These are phyloP conservation scores for Blakeslea trispora DNA, from an alignment of 371 early-diverging fungal species.

Conservation along the genomic window DNA sequence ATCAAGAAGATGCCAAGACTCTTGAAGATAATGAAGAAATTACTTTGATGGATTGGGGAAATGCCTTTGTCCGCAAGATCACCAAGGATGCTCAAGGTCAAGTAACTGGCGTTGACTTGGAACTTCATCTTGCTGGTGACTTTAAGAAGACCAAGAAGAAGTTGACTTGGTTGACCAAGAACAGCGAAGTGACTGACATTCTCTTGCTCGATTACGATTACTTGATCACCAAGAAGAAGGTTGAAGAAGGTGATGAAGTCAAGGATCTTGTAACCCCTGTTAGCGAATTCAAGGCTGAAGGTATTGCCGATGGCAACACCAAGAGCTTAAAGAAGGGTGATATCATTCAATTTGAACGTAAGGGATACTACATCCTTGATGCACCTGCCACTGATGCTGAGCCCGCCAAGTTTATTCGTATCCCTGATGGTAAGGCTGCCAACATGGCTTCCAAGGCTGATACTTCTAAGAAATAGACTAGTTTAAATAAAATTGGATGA, in stretches of 20 bases:
- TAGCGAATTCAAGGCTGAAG: slow-evolving; percentile 79
- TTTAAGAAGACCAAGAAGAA: slow-evolving; percentile 99
- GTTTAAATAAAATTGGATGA: too few species aligned
- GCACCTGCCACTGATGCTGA: slow-evolving; percentile 52
- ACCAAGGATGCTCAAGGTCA: slow-evolving; percentile 54
- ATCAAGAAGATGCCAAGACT: slow-evolving; percentile 87
- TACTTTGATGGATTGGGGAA: slow-evolving; percentile 99
- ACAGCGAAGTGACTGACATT: slow-evolving; percentile 61
- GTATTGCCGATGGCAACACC: slow-evolving; percentile 77
- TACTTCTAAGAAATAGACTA: slow-evolving; percentile 8
- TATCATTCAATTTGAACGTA: slow-evolving; percentile 98
- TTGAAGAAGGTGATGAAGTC: slow-evolving; percentile 93
- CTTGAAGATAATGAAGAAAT: slow-evolving; percentile 90
- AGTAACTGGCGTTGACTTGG: slow-evolving; percentile 57
- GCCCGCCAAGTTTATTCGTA: slow-evolving; percentile 76
- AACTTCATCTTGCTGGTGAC: slow-evolving; percentile 93
- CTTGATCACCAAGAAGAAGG: slow-evolving; percentile 96
- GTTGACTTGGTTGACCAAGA: slow-evolving; percentile 95
- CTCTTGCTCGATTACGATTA: slow-evolving; percentile 92
- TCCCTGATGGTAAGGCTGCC: slow-evolving; percentile 94
- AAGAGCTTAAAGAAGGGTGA: slow-evolving; percentile 66
- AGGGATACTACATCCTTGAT: slow-evolving; percentile 96
- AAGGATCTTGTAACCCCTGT: slow-evolving; percentile 84
- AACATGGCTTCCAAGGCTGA: slow-evolving; percentile 71
- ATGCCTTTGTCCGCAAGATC: slow-evolving; percentile 84